These are phyloP conservation scores for Lycium ferocissimum DNA, from an alignment of 257 asterid species.

Conservation along the genomic window DNA sequence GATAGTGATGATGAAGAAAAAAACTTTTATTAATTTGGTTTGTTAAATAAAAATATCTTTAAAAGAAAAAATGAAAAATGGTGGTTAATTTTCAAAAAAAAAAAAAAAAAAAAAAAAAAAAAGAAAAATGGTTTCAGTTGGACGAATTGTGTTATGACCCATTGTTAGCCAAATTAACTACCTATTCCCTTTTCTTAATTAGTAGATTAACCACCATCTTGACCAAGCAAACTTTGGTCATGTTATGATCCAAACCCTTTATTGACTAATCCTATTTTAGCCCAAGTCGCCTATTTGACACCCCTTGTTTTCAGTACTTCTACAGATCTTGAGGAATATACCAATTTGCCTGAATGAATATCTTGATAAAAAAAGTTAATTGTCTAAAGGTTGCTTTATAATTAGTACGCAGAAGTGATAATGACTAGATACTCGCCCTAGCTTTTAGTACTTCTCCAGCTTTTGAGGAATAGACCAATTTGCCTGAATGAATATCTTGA, in stretches of 20 bases:
- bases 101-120: too few species aligned
- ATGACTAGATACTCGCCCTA: too few species aligned
- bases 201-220: background rate
- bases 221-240: background rate
- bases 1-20: background rate
- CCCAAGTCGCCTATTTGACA: background rate
- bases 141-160: background rate
- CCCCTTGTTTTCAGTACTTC: background rate
- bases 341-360: background rate
- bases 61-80: too few species aligned
- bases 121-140: background rate
- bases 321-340: background rate
- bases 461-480: too few species aligned
- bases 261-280: background rate
- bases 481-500: too few species aligned
- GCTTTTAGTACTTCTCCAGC: too few species aligned
- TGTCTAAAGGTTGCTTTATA: too few species aligned
- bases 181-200: background rate
- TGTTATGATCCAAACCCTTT: background rate
- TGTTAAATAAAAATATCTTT: background rate
- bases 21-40: background rate
- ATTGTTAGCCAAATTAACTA: background rate
- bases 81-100: too few species aligned
- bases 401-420: too few species aligned
- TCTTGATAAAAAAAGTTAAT: too few species aligned